phyloP scores from a whole-genome alignment of 768 basidiomycete species.

The Lentinula sp. region DNA sequence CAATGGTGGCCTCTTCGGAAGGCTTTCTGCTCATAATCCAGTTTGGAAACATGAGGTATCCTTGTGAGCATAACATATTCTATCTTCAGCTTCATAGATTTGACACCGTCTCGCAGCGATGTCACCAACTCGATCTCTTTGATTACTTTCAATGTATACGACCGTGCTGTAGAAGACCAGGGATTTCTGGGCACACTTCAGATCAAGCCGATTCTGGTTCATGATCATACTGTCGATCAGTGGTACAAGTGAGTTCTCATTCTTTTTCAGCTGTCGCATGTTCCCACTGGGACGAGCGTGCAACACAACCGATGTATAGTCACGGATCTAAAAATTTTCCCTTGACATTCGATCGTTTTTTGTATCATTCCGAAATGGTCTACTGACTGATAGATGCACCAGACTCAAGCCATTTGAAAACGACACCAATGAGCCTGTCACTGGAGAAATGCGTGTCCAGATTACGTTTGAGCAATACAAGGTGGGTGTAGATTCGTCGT shows the following conservation, averaged over 20 bases:
- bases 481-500: constrained; percentile 38
- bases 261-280: background rate
- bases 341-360: constrained; percentile 3
- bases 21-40: constrained; percentile 77
- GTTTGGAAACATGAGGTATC: constrained; percentile 99
- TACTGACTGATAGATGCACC: constrained; percentile 6
- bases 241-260: constrained; percentile 82
- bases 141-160: constrained; percentile 88
- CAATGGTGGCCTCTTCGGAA: constrained; percentile 50
- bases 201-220: constrained; percentile 85
- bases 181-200: constrained; percentile 89
- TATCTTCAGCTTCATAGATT: constrained; percentile 5
- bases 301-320: constrained; percentile 10
- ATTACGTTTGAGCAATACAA: constrained; percentile 90
- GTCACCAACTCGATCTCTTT: constrained; percentile 83
- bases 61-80: constrained; percentile 63
- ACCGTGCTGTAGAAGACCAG: constrained; percentile 75
- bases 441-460: constrained; percentile 92
- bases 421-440: constrained; percentile 60
- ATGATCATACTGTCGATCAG: constrained; percentile 92
- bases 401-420: constrained; percentile 68
- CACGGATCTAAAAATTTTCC: constrained; percentile 9
- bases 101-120: constrained; percentile 56
- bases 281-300: constrained; percentile 5
- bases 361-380: background rate